These are phyloP conservation scores for Amanita thiersii DNA, from an alignment of 768 basidiomycete genomes.

Conservation along the genomic window DNA sequence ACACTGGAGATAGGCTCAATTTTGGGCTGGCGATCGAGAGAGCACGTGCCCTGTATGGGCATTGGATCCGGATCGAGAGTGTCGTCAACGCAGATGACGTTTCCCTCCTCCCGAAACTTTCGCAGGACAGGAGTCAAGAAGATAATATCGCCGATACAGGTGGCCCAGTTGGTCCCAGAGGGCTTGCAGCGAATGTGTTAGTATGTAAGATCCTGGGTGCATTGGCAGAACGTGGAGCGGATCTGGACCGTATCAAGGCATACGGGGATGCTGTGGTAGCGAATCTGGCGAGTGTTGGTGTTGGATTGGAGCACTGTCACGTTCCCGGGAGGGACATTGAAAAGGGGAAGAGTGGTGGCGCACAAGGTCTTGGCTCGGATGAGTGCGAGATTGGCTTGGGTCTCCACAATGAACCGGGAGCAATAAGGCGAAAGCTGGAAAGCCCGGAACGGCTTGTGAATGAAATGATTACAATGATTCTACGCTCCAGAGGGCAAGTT, in stretches of 20 bases:
- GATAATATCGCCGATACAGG: not conserved
- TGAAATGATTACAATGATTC: constrained; percentile 26
- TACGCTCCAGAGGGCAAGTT: constrained; percentile 34
- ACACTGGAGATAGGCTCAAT: constrained; percentile 49
- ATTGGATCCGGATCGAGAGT: constrained; percentile 26
- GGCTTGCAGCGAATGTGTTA: constrained; percentile 37
- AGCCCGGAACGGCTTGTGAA: constrained; percentile 19
- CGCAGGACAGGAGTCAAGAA: constrained; percentile 8
- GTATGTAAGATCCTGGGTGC: constrained; percentile 53
- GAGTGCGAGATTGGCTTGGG: constrained; percentile 45
- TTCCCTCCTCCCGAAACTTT: constrained; percentile 24
- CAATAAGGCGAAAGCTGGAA: constrained; percentile 27
- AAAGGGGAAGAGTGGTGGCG: constrained; percentile 11
- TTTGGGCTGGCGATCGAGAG: constrained; percentile 52
- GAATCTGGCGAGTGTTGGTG: constrained; percentile 26
- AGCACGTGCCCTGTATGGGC: constrained; percentile 25
- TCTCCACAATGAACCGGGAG: constrained; percentile 48
- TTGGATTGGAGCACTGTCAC: constrained; percentile 48
- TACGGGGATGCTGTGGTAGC: constrained; percentile 26
- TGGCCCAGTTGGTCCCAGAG: constrained; percentile 38
- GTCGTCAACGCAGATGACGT: constrained; percentile 52
- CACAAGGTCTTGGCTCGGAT: constrained; percentile 13
- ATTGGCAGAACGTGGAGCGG: constrained; percentile 30
- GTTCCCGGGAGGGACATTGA: constrained; percentile 37
- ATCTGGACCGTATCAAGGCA: constrained; percentile 22